A percentile compares a stretch with the other conserved stretches of the same genome.
phyloP scores from a whole-genome alignment of 176 grass and related monocot species.

The Rhynchospora breviuscula region DNA sequence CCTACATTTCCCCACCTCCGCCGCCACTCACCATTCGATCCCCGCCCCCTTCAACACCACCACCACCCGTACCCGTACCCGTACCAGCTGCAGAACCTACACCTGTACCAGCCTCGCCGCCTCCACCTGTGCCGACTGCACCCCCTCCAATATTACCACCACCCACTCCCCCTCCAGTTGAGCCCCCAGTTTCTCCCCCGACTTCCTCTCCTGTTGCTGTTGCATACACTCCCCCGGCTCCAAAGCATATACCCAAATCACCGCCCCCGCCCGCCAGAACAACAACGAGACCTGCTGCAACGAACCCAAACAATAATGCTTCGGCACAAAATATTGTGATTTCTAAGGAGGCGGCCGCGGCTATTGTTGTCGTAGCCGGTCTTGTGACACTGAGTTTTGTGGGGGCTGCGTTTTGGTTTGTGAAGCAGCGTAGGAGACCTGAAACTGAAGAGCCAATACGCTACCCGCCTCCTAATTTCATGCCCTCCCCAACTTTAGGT shows the following conservation, averaged over 20 bases:
- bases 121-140: neutral
- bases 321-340: neutral
- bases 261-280: constrained; percentile 2
- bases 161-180: neutral
- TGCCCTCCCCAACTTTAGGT: constrained; percentile 19
- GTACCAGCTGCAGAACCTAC: neutral
- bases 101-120: neutral
- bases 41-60: neutral
- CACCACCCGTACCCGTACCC: neutral
- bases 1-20: constrained; percentile 2
- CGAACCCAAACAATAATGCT: neutral
- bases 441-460: neutral
- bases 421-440: constrained; percentile 30
- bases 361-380: constrained; percentile 28
- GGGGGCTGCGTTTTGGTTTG: constrained; percentile 42
- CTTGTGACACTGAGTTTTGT: constrained; percentile 37
- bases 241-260: neutral
- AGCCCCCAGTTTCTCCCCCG: constrained; percentile 10
- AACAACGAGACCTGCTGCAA: neutral
- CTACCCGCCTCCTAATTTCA: neutral
- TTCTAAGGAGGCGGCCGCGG: constrained; percentile 11
- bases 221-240: neutral
- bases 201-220: constrained; percentile 2
- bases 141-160: neutral
- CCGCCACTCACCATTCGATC: neutral